Evolutionary conservation across 2,329 filamentous ascomycete genomes (phyloP).

Genomic region (Aspergillus sojae): DNA sequence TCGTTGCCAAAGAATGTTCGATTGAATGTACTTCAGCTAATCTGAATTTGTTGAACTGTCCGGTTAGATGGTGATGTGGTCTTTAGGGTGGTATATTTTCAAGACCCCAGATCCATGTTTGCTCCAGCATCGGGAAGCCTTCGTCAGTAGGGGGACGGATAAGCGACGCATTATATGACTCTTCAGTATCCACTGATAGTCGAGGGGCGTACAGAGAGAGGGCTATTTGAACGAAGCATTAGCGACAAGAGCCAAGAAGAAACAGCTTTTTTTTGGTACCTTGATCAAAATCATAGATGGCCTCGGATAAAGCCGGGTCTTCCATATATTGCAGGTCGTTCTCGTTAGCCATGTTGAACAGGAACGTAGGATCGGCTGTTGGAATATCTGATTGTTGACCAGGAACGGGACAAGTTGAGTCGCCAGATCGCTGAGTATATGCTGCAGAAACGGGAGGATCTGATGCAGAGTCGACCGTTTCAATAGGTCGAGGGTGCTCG

Average conservation of each 20-base stretch:
- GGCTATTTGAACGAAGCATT: not conserved
- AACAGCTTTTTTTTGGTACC: constrained; percentile 1
- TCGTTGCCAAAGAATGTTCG: not conserved
- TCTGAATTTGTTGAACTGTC: not conserved
- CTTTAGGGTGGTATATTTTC: constrained; percentile 10
- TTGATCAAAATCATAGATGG: constrained; percentile 25
- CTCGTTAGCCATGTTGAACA: not conserved
- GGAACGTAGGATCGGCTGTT: too few species aligned
- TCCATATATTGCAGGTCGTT: constrained; percentile 14
- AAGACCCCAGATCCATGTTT: constrained; percentile 28
- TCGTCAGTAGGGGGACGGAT: constrained; percentile 9
- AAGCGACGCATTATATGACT: constrained; percentile 1
- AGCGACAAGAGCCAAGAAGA: not conserved
- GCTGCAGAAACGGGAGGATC: not conserved
- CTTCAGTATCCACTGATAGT: not conserved
- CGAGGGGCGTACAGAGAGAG: constrained; percentile 4
- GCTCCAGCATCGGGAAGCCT: constrained; percentile 19
- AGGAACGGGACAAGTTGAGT: not conserved
- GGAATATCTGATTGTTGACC: not conserved
- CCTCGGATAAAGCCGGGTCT: constrained; percentile 22
- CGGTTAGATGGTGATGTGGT: not conserved
- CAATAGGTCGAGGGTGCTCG: not conserved
- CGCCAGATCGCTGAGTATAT: not conserved
- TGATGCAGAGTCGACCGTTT: not conserved
- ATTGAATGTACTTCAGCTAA: not conserved